Conservation (phyloP, 306 rosid species). For the Cucumis cinereus region DNA sequence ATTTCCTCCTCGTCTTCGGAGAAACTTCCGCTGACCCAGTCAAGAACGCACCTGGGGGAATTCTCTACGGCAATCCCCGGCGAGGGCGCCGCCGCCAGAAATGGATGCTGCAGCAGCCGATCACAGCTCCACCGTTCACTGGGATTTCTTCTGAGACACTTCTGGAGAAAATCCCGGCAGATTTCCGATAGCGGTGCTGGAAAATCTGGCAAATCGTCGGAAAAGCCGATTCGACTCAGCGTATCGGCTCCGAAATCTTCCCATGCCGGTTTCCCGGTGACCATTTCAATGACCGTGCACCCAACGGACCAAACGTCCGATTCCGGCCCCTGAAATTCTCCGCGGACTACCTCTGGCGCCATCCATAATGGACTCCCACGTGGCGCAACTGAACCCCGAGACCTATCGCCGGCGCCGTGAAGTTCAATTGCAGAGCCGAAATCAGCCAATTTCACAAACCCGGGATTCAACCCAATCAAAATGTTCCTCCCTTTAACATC, state of each 20-base stretch:
- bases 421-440: constrained; percentile 56
- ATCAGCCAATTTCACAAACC: constrained; percentile 52
- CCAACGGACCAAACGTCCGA: constrained; percentile 90
- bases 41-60: constrained; percentile 81
- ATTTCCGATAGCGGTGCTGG: constrained; percentile 43
- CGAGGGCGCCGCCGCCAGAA: constrained; percentile 15
- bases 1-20: constrained; percentile 18
- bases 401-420: not conserved
- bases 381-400: constrained; percentile 7
- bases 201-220: constrained; percentile 38
- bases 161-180: constrained; percentile 48
- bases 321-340: constrained; percentile 67
- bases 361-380: constrained; percentile 96
- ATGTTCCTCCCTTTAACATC: constrained; percentile 77
- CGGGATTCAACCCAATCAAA: constrained; percentile 20
- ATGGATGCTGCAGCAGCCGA: constrained; percentile 80
- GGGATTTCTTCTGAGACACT: constrained; percentile 47
- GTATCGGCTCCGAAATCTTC: constrained; percentile 45
- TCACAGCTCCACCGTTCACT: constrained; percentile 65
- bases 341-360: constrained; percentile 88
- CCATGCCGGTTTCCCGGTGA: constrained; percentile 74
- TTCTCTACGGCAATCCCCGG: constrained; percentile 16
- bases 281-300: constrained; percentile 77
- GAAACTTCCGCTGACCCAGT: constrained; percentile 42
- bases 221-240: constrained; percentile 48